phyloP scores from a whole-genome alignment of 108 stramenopile species.

The Discostella stelligeroides region DNA sequence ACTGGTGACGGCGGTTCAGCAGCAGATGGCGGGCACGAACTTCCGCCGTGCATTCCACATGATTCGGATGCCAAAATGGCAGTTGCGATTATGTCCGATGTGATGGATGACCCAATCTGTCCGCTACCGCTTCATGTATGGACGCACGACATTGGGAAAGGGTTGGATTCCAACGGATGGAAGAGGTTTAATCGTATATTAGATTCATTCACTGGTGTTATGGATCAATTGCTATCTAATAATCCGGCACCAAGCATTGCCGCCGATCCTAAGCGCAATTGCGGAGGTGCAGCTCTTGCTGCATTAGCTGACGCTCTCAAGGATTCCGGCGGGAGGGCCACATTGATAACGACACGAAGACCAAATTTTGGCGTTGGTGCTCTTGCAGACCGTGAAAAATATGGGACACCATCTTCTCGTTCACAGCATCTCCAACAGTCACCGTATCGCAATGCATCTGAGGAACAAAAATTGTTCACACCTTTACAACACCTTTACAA shows the following conservation, averaged over 20 bases:
- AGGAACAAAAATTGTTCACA: slow-evolving; percentile 51
- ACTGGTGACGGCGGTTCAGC: slow-evolving; percentile 10
- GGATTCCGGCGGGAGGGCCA: slow-evolving; percentile 76
- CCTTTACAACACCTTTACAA: slow-evolving; percentile 56
- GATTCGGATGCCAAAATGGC: slow-evolving; percentile 41
- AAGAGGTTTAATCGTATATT: slow-evolving; percentile 39
- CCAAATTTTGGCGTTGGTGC: slow-evolving; percentile 77
- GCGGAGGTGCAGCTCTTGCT: slow-evolving; percentile 81
- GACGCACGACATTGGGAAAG: slow-evolving; percentile 56
- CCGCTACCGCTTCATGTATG: slow-evolving; percentile 66
- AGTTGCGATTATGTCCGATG: slow-evolving; percentile 73
- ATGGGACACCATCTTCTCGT: background rate
- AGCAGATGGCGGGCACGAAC: slow-evolving; percentile 13
- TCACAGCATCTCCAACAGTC: slow-evolving; percentile 14
- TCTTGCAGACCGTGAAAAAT: slow-evolving; percentile 58
- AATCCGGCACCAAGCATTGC: background rate
- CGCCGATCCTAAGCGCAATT: slow-evolving; percentile 25
- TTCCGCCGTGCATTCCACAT: background rate
- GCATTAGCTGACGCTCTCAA: slow-evolving; percentile 71
- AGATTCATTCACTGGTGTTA: slow-evolving; percentile 41
- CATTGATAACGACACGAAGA: slow-evolving; percentile 66
- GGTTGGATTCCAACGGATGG: slow-evolving; percentile 34
- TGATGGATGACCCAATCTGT: slow-evolving; percentile 74
- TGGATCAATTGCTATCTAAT: slow-evolving; percentile 40
- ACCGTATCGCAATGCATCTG: slow-evolving; percentile 11